Percentiles rank a stretch among this genome's conserved stretches.
These are phyloP conservation scores for Xylaria sp. DNA, from an alignment of 2,329 filamentous ascomycete species.

Conservation along the genomic window DNA sequence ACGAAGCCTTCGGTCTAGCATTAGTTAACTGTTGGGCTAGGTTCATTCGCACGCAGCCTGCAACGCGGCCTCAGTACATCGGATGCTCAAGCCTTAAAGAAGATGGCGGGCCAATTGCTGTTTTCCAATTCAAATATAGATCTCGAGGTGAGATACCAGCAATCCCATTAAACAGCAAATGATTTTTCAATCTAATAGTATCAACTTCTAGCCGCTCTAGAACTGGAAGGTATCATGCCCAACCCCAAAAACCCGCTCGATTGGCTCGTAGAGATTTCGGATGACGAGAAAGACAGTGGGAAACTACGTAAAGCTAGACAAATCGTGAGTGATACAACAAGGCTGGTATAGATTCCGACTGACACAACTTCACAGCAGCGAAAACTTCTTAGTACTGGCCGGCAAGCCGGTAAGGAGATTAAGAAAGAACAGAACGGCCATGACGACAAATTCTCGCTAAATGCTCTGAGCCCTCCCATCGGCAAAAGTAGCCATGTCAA, in stretches of 20 bases:
- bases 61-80: background rate
- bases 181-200: background rate
- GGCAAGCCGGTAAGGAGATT: background rate
- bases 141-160: slow-evolving; percentile 16
- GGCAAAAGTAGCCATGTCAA: background rate
- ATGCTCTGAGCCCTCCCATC: background rate
- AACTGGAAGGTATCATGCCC: slow-evolving; percentile 1
- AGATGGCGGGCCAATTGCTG: slow-evolving; percentile 20
- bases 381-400: background rate
- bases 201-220: slow-evolving; percentile 8
- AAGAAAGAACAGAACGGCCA: background rate
- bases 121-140: slow-evolving; percentile 26
- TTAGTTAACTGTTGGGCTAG: background rate
- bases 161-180: background rate
- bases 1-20: background rate
- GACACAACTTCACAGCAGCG: background rate
- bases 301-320: background rate
- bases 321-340: background rate
- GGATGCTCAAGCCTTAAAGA: slow-evolving; percentile 7
- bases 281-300: background rate
- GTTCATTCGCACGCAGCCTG: background rate
- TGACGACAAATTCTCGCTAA: background rate
- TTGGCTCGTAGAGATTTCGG: background rate
- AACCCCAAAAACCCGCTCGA: background rate
- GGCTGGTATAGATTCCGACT: background rate